phyloP scores from a whole-genome alignment of 2,329 filamentous ascomycete genomes.

The Coniella vitis region DNA sequence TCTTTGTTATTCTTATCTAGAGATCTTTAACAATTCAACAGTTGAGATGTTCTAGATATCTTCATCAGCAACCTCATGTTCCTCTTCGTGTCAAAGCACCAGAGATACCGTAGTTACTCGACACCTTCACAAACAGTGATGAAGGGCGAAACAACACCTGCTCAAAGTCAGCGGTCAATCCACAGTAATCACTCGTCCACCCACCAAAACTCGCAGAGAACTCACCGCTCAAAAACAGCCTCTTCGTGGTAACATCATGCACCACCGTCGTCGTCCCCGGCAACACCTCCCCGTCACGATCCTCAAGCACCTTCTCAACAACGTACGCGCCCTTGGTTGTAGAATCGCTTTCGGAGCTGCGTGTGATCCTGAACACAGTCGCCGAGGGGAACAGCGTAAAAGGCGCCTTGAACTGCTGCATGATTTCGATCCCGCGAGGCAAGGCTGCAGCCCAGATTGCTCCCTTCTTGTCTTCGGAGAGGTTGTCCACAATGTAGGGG shows the following conservation, averaged over 20 bases:
- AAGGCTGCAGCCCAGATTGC: conserved; percentile 1
- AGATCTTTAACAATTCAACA: no score
- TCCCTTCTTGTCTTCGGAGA: conserved; percentile 4
- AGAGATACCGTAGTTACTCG: no score
- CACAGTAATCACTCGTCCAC: not conserved
- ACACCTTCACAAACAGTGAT: conserved; percentile 5
- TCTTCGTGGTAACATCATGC: conserved; percentile 1
- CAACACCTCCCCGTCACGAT: not conserved
- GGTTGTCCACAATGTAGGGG: conserved; percentile 1
- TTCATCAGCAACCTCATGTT: not conserved
- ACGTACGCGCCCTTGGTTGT: not conserved
- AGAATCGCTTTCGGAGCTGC: not conserved
- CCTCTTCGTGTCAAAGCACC: no score
- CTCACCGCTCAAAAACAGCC: conserved; percentile 2
- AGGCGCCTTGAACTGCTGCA: not conserved
- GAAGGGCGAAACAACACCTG: conserved; percentile 2
- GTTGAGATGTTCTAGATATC: no score
- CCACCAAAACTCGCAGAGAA: not conserved
- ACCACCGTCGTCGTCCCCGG: conserved; percentile 7
- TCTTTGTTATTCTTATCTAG: no score
- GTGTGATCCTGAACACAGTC: conserved; percentile 2
- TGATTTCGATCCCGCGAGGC: conserved; percentile 1
- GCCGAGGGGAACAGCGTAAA: not conserved
- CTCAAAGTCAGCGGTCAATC: not conserved
- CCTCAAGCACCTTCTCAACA: conserved; percentile 1